Base-by-base conservation (phyloP, 2,329 filamentous ascomycete genomes). In the Rhinocladiella mackenziei region DNA sequence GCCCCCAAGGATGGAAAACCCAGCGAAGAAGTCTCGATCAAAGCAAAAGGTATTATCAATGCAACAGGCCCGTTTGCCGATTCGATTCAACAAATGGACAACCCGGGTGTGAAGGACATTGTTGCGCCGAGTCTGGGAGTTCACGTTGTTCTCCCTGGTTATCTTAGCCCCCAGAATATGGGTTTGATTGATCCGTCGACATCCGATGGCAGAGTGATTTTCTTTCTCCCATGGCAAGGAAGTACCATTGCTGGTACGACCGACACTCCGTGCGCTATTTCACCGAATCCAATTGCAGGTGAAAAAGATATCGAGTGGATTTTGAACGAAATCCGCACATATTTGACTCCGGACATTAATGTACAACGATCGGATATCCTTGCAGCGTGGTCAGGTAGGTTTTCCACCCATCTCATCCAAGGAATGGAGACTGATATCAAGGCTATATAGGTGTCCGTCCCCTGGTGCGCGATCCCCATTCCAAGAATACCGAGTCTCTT, bases 161-260 rank as follows among this genome's bases (percentile, higher is more conserved):
- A 92, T 70, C 92, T 84, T 71, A 86, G 83, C 58, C 87, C 87
- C 37, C 76, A 81, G 13, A 58, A 55, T 15, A 92, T 94, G 86
- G 88, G 88, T 48, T 74, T 94, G 29, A 86, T 94, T 57, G 88
- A 94, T 59, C 87, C 88, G 3, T 81, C 81, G 28, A 92, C 88
- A 2, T 94, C 88, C 1, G 88, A 94, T 60, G 88, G 88, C 15
- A 79, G 88, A 62, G 88, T 94, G 37, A 91, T 94, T 60, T 94
- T 94, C 78, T 92, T 94, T 75, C 75, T 94, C 30, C 88, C 88
- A 15, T 94, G 88, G 88, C 86, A 94, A 69, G 87, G 87, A 38
- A 92, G 92, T 68, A 94, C 86, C 11, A 92, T 94, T 60, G 88
- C 87, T 32, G 88, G 88, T 49, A 94, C 88, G 4, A 94, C 87